Evolutionary conservation across 169 alveolate species (phyloP).

Genomic region (Plasmodium yoelii): DNA sequence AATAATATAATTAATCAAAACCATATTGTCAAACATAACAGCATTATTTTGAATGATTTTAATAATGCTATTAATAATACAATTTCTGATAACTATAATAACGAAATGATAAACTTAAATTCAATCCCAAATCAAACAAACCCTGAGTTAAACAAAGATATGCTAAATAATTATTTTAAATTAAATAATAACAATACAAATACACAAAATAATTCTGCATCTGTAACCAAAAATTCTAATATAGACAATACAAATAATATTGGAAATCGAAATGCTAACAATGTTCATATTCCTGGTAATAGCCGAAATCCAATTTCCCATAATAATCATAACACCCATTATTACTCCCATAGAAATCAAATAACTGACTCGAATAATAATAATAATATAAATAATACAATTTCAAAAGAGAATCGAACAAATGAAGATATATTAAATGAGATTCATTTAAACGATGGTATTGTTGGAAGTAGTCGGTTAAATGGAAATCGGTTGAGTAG

Average conservation of each 20-base stretch:
- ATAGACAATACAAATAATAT: background rate
- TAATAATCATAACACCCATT: background rate
- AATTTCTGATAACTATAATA: background rate
- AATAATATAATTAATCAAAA: conserved; percentile 1
- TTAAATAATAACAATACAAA: conserved; percentile 33
- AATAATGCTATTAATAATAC: conserved; percentile 11
- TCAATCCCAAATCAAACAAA: conserved; percentile 9
- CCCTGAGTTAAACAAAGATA: conserved; percentile 29
- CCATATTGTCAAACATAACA: conserved; percentile 22
- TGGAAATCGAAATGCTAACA: background rate
- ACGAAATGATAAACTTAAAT: conserved; percentile 10
- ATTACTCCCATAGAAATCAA: background rate
- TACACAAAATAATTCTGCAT: conserved; percentile 29
- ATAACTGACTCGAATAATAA: background rate
- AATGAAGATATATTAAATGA: conserved; percentile 2
- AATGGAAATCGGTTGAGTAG: conserved; percentile 2
- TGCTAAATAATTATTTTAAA: conserved; percentile 36
- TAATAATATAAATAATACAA: background rate
- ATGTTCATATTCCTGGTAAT: background rate
- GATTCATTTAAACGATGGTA: background rate
- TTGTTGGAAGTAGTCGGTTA: background rate
- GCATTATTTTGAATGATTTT: conserved; percentile 12
- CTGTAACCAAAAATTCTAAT: conserved; percentile 11
- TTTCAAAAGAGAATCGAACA: background rate
- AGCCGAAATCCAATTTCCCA: background rate